These are phyloP conservation scores for Filobasidium wieringae DNA, from an alignment of 768 basidiomycete species.

Conservation along the genomic window DNA sequence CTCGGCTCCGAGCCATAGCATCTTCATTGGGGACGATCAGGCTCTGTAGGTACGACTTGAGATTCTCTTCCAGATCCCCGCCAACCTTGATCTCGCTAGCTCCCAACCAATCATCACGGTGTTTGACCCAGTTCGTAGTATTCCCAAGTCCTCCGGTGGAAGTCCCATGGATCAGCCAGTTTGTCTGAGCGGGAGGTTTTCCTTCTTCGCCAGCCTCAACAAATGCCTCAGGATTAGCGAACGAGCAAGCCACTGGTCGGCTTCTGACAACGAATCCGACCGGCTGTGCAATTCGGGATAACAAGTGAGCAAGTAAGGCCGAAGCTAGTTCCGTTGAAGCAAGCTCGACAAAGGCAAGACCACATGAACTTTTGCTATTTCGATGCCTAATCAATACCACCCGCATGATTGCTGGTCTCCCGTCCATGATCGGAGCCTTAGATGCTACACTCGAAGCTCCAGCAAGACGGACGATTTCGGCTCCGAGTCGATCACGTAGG, in stretches of 20 bases:
- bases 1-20: not conserved
- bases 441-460: not conserved
- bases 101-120: slow-evolving; percentile 77
- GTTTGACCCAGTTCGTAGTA: slow-evolving; percentile 36
- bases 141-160: slow-evolving; percentile 21
- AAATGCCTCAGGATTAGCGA: slow-evolving; percentile 83
- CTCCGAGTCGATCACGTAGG: slow-evolving; percentile 68
- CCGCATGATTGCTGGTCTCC: slow-evolving; percentile 77
- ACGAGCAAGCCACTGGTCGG: slow-evolving; percentile 78
- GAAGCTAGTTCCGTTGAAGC: slow-evolving; percentile 74
- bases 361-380: slow-evolving; percentile 73
- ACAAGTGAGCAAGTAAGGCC: slow-evolving; percentile 65
- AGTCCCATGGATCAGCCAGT: not conserved
- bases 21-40: not conserved
- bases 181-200: not conserved
- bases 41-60: not conserved
- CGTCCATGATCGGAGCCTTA: slow-evolving; percentile 41
- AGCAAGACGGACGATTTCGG: slow-evolving; percentile 52
- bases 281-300: slow-evolving; percentile 77
- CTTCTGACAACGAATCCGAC: slow-evolving; percentile 88
- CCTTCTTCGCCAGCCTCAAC: slow-evolving; percentile 44
- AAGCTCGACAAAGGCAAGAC: slow-evolving; percentile 90
- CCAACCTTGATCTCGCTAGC: slow-evolving; percentile 19
- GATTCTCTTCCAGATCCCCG: not conserved
- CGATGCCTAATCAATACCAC: slow-evolving; percentile 84